A percentile compares a stretch with the other conserved stretches of the same genome.
phyloP scores from a whole-genome alignment of 352 stramenopile genomes.

The Globisporangium apiculatum region DNA sequence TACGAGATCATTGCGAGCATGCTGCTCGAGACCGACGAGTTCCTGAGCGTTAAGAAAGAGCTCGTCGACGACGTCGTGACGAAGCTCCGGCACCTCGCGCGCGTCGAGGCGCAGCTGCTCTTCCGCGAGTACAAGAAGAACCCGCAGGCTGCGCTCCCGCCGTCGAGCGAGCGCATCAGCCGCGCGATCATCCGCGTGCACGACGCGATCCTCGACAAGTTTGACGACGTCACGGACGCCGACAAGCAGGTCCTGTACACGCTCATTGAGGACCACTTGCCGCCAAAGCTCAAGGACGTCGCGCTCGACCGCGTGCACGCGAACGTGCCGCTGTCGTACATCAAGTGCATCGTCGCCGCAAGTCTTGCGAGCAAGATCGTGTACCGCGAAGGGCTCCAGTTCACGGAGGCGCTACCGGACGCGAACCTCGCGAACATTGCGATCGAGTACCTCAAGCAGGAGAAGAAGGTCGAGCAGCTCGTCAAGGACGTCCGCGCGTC shows the following conservation, averaged over 20 bases:
- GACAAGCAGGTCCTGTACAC: constrained; percentile 78
- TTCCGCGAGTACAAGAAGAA: constrained; percentile 96
- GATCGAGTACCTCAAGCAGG: constrained; percentile 93
- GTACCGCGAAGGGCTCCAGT: constrained; percentile 96
- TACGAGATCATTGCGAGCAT: constrained; percentile 91
- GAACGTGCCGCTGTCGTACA: constrained; percentile 93
- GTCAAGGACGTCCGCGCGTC: constrained; percentile 59
- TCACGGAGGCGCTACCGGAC: constrained; percentile 90
- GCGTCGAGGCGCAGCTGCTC: constrained; percentile 94
- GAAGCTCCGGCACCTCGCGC: constrained; percentile 90
- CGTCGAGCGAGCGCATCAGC: constrained; percentile 94
- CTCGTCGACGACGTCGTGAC: constrained; percentile 92
- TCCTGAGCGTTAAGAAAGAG: constrained; percentile 93
- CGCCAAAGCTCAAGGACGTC: constrained; percentile 90
- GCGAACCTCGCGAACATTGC: constrained; percentile 89
- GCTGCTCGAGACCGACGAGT: constrained; percentile 95
- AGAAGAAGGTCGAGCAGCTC: constrained; percentile 90
- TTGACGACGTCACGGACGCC: constrained; percentile 88
- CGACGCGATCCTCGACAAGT: constrained; percentile 89
- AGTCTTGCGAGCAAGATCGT: constrained; percentile 96
- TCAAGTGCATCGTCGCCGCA: constrained; percentile 95
- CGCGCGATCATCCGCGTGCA: constrained; percentile 94
- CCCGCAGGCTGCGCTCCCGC: constrained; percentile 76
- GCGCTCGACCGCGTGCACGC: constrained; percentile 90
- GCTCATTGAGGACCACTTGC: constrained; percentile 90